These are phyloP conservation scores for Mallotus japonicus DNA, from an alignment of 441 rosid species.

Conservation along the genomic window DNA sequence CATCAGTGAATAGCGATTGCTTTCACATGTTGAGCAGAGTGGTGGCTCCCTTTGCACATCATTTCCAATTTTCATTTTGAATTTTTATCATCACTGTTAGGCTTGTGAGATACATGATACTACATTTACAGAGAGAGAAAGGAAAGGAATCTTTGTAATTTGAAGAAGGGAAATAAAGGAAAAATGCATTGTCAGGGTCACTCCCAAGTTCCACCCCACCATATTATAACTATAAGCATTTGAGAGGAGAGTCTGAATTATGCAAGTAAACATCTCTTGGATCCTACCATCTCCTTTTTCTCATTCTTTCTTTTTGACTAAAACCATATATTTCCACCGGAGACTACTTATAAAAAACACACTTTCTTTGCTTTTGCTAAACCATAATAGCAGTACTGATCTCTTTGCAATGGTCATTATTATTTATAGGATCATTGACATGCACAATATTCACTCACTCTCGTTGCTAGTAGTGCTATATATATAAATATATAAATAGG, in stretches of 20 bases:
- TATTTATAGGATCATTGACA: too few species aligned
- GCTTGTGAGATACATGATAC: slow-evolving; percentile 13
- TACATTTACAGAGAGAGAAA: slow-evolving; percentile 13
- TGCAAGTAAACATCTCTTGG: slow-evolving; percentile 19
- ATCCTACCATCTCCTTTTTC: slow-evolving; percentile 28
- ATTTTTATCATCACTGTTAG: slow-evolving; percentile 12
- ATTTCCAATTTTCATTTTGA: slow-evolving; percentile 13
- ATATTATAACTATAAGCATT: not conserved
- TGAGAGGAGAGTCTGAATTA: slow-evolving; percentile 3
- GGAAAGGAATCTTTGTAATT: slow-evolving; percentile 23
- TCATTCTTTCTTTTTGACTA: slow-evolving; percentile 11
- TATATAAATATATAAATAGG: too few species aligned
- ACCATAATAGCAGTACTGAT: too few species aligned
- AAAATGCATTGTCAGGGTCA: slow-evolving; percentile 15
- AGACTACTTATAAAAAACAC: slow-evolving; percentile 1
- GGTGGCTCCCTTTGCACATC: slow-evolving; percentile 39
- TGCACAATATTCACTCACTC: too few species aligned
- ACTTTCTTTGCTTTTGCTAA: not conserved
- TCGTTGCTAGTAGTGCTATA: too few species aligned
- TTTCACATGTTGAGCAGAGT: slow-evolving; percentile 42
- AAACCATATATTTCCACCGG: slow-evolving; percentile 27
- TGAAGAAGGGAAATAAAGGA: slow-evolving; percentile 24
- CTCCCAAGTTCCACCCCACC: not conserved
- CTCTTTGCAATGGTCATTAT: too few species aligned
- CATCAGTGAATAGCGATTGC: slow-evolving; percentile 25